phyloP scores from a whole-genome alignment of 306 rosid genomes.

The Dalbergia oliveri region DNA sequence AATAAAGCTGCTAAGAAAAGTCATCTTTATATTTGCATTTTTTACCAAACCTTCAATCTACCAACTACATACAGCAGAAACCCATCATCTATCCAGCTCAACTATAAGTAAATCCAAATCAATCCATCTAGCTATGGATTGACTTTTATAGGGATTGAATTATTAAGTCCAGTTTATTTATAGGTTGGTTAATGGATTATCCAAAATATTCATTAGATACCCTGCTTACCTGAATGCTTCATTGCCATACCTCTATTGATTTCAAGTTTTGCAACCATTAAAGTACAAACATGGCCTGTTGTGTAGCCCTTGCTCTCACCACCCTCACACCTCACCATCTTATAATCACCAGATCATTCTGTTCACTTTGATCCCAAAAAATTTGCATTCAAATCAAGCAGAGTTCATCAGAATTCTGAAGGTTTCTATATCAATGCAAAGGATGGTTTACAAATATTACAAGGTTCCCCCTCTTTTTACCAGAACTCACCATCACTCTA shows the following conservation, averaged over 20 bases:
- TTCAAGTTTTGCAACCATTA: constrained; percentile 4
- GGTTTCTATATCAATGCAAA: no score
- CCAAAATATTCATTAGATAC: neutral
- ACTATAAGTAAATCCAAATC: neutral
- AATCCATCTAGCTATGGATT: neutral
- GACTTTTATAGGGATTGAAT: neutral
- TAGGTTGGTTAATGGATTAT: neutral
- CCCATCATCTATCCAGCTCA: constrained; percentile 7
- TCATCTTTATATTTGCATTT: neutral
- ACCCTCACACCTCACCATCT: no score
- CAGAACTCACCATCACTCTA: no score
- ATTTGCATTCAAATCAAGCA: no score
- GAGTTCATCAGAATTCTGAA: no score
- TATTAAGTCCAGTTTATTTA: constrained; percentile 13
- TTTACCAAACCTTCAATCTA: constrained; percentile 14
- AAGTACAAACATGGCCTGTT: neutral
- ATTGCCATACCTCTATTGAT: neutral
- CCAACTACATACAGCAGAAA: constrained; percentile 14
- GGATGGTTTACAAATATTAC: no score
- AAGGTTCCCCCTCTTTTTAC: no score
- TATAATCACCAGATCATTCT: no score
- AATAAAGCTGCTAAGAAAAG: neutral
- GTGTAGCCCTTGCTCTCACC: no score
- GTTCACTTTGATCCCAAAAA: no score
- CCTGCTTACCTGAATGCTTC: constrained; percentile 7